Base-by-base conservation (phyloP, 148 eudicot species). In the Rhododendron ovatum region DNA sequence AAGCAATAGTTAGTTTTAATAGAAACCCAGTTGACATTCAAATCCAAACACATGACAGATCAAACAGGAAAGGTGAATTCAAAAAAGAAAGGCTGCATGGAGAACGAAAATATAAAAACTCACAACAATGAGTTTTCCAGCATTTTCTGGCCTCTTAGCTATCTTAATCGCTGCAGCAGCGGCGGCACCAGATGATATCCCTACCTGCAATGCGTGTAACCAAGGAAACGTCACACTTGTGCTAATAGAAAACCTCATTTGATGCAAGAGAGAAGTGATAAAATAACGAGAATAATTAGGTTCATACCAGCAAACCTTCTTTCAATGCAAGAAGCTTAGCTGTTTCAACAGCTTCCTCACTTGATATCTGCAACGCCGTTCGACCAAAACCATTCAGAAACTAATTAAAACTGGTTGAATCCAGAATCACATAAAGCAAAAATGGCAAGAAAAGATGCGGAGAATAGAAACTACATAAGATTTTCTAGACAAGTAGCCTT, bases 171-270 rank as follows among this genome's bases (percentile, higher is more conserved):
- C 99, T 24, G 99, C 98, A 10, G 94, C 95, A 4, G 98, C 98
- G 3, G 99, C 98, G 33, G 96, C 96, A 82, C 99, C 99, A 55
- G 99, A 95, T 61, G 99, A 97, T 80, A 97, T 95, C 24, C 99
- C 99, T 78, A 92, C 94, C 99, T 96, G 90, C 81, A 81, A 80
- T 43, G 30, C 1, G 35, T 26, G 73, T 65, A 22, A 65, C 74
- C 74, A 11, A 14, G 13, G 33, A 11, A 67, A 67, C 35, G 15
- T 67, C 74, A 1, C 74, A 11, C 74, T 67, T 26, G 35, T 67
- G 74, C 74, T 26, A 67, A 26, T 67, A 67, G 33, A 28, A n/a
- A 67, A 11, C 17, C 33, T 26, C 74, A 67, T 67, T 26, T 67
- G 11, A 67, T 26, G 73, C 28, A n/a, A n/a, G 14, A 67, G 74